Evolutionary conservation across 192 early-diverging fungal genomes (phyloP).

Genomic region (Allomyces arbusculus): DNA sequence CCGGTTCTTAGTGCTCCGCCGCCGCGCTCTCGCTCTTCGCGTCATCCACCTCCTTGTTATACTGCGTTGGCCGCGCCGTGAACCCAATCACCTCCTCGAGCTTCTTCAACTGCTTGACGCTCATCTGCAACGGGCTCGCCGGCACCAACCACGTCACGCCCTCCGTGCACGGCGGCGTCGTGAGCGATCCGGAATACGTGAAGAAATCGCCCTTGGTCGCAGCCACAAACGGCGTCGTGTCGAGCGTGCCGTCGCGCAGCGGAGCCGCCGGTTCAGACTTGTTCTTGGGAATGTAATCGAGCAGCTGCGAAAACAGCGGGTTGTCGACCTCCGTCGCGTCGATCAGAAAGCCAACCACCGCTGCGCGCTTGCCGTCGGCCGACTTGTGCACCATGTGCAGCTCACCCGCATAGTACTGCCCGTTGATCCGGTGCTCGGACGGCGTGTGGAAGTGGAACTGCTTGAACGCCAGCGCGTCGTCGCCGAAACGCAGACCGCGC

Average conservation of each 20-base stretch:
- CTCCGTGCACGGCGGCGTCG: conserved; percentile 43
- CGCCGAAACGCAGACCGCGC: conserved; percentile 8
- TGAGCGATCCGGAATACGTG: conserved; percentile 32
- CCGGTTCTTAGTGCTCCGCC: too few species aligned
- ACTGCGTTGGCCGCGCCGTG: conserved; percentile 18
- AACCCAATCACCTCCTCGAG: conserved; percentile 16
- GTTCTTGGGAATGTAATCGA: conserved; percentile 3
- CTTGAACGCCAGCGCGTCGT: conserved; percentile 12
- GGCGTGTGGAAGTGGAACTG: conserved; percentile 46
- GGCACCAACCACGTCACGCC: conserved; percentile 30
- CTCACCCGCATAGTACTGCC: conserved; percentile 14
- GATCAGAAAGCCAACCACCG: conserved; percentile 26
- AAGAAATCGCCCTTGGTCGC: too few species aligned
- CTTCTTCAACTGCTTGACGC: conserved; percentile 10
- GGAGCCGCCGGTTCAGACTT: too few species aligned
- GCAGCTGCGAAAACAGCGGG: conserved; percentile 11
- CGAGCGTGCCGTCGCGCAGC: too few species aligned
- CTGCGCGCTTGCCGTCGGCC: conserved; percentile 10
- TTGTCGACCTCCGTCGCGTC: conserved; percentile 11
- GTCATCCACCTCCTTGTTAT: conserved; percentile 5
- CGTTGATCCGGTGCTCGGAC: conserved; percentile 29
- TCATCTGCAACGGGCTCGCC: conserved; percentile 10
- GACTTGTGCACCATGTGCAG: conserved; percentile 32
- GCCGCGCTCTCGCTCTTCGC: too few species aligned
- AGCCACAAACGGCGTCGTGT: too few species aligned